phyloP scores from a whole-genome alignment of 768 basidiomycete species.

The Naganishia friedmannii region DNA sequence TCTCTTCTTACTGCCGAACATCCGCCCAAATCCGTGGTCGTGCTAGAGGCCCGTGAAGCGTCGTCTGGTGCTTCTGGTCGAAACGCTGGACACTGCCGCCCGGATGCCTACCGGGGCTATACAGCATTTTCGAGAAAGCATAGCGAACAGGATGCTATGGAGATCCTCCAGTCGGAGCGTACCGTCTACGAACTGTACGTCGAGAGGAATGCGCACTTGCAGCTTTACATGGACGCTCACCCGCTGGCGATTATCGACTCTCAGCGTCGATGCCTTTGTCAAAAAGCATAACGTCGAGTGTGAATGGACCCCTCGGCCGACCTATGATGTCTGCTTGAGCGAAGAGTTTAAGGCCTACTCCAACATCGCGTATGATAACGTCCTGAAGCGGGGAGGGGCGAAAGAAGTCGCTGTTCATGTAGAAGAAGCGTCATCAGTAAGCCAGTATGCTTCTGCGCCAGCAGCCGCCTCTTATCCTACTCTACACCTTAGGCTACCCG shows the following conservation, averaged over 20 bases:
- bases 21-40: constrained; percentile 52
- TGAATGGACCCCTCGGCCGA: constrained; percentile 44
- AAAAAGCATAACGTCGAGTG: constrained; percentile 41
- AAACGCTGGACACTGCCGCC: constrained; percentile 47
- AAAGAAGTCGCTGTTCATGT: constrained; percentile 27
- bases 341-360: constrained; percentile 41
- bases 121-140: constrained; percentile 54
- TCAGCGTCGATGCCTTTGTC: constrained; percentile 64
- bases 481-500: background rate
- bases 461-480: background rate
- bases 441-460: background rate
- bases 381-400: constrained; percentile 20
- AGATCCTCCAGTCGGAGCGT: constrained; percentile 41
- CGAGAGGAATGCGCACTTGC: background rate
- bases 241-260: constrained; percentile 60
- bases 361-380: constrained; percentile 32
- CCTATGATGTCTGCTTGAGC: constrained; percentile 41
- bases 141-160: constrained; percentile 38
- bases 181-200: constrained; percentile 70
- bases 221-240: background rate
- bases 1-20: constrained; percentile 16
- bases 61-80: constrained; percentile 64
- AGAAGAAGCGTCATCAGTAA: constrained; percentile 3
- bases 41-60: constrained; percentile 76
- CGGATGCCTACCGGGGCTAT: constrained; percentile 31